phyloP scores from a whole-genome alignment of 495 filamentous ascomycete genomes.

The Corynascus novoguineensis region DNA sequence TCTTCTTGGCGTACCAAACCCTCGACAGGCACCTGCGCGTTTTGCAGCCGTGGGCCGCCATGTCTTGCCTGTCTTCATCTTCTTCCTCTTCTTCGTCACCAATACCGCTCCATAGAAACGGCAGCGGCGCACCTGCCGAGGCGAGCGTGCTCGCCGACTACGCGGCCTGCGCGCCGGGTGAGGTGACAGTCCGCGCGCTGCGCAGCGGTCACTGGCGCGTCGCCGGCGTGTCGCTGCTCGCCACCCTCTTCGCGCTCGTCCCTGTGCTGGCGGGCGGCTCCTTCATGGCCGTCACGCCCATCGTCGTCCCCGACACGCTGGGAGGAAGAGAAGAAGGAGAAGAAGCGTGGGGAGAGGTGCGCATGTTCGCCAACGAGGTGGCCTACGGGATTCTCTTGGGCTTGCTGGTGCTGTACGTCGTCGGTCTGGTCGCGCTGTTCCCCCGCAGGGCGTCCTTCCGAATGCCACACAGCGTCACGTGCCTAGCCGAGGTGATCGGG shows the following conservation, averaged over 20 bases:
- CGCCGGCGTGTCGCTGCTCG: slow-evolving; percentile 61
- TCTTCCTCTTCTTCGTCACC: too few relatives aligned
- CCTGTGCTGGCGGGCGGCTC: slow-evolving; percentile 73
- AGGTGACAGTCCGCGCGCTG: slow-evolving; percentile 56
- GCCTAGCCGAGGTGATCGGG: slow-evolving; percentile 68
- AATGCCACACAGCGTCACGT: slow-evolving; percentile 64
- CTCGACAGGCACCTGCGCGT: slow-evolving; percentile 71
- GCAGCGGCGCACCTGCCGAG: slow-evolving; percentile 57
- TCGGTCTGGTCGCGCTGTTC: slow-evolving; percentile 44
- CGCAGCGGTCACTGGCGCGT: slow-evolving; percentile 64
- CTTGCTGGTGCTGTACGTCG: slow-evolving; percentile 60
- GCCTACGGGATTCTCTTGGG: slow-evolving; percentile 64
- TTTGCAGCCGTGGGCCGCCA: slow-evolving; percentile 66
- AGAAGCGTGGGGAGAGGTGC: slow-evolving; percentile 41
- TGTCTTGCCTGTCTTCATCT: too few relatives aligned
- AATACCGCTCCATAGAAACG: slow-evolving; percentile 12
- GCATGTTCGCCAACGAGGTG: slow-evolving; percentile 63
- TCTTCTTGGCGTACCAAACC: slow-evolving; percentile 72
- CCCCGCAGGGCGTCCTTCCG: slow-evolving; percentile 52
- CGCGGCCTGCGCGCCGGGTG: slow-evolving; percentile 55
- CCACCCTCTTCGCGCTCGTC: slow-evolving; percentile 57
- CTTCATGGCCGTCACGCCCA: slow-evolving; percentile 80
- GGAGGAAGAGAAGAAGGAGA: slow-evolving; percentile 21
- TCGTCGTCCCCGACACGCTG: too few relatives aligned
- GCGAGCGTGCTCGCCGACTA: slow-evolving; percentile 71